Percentiles rank a stretch among this genome's conserved stretches.
phyloP scores from a whole-genome alignment of 2,329 filamentous ascomycete genomes.

The Metarhizium anisopliae region DNA sequence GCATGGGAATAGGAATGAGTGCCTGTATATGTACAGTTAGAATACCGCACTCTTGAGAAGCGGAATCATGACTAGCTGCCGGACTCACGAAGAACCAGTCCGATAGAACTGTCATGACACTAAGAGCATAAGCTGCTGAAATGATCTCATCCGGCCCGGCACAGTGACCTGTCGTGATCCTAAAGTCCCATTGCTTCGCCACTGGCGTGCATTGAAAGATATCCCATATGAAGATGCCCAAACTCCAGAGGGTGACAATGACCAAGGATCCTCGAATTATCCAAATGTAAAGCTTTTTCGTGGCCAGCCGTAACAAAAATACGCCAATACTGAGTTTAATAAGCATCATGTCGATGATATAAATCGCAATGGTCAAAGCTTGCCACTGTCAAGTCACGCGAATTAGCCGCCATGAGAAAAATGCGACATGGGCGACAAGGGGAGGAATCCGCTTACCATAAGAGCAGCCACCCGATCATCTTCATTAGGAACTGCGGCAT shows the following conservation, averaged over 20 bases:
- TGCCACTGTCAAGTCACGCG: constrained; percentile 30
- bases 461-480: constrained; percentile 34
- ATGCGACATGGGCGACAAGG: background rate
- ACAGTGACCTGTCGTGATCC: constrained; percentile 32
- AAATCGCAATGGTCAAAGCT: constrained; percentile 40
- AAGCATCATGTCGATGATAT: constrained; percentile 46
- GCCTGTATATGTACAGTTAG: constrained; percentile 22
- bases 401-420: background rate
- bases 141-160: constrained; percentile 35
- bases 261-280: constrained; percentile 36
- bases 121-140: constrained; percentile 40
- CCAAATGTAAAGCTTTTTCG: constrained; percentile 36
- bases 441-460: constrained; percentile 26
- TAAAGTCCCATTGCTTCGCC: constrained; percentile 43
- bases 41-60: background rate
- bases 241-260: constrained; percentile 36
- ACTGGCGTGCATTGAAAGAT: constrained; percentile 42
- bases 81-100: constrained; percentile 42
- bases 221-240: constrained; percentile 43
- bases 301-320: constrained; percentile 40
- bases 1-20: constrained; percentile 43
- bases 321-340: constrained; percentile 47
- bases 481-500: constrained; percentile 30
- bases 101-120: constrained; percentile 42
- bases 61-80: background rate